Conservation (phyloP, 2,329 filamentous ascomycete genomes). For the Cercospora sesami region DNA sequence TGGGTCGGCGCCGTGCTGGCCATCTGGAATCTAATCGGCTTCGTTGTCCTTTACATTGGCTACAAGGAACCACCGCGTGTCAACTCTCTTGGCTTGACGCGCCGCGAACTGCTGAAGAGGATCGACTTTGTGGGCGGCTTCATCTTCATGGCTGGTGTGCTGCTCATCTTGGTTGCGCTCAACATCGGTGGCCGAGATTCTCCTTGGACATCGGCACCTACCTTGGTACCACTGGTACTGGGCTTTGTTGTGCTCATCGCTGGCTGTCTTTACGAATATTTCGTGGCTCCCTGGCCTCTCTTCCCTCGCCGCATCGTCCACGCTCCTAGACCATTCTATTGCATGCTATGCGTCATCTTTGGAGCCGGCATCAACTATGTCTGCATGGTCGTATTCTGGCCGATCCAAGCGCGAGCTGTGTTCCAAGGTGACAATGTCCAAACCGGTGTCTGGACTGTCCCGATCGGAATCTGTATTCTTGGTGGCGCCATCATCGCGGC, state of each 20-base stretch:
- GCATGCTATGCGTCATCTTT: conserved; percentile 7
- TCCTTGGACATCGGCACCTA: background rate
- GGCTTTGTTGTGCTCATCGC: conserved; percentile 1
- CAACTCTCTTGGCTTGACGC: background rate
- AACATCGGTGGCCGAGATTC: background rate
- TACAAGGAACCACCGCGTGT: conserved; percentile 1
- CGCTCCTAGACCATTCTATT: background rate
- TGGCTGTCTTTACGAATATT: background rate
- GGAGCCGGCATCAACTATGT: conserved; percentile 6
- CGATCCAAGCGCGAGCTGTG: background rate
- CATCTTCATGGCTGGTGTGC: background rate
- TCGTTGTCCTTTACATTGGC: background rate
- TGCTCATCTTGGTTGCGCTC: background rate
- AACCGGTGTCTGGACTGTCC: background rate
- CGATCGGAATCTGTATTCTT: background rate
- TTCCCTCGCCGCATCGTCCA: conserved; percentile 2
- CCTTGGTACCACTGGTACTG: background rate
- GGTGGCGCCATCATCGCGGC: background rate
- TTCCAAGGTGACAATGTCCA: background rate
- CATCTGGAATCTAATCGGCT: background rate
- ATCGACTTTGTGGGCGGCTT: conserved; percentile 1
- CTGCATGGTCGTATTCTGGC: conserved; percentile 4
- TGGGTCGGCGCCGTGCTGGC: background rate
- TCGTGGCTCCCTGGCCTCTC: background rate
- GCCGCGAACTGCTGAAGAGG: background rate